These are phyloP conservation scores for Gastrolobium bilobum DNA, from an alignment of 306 rosid genomes.

Conservation along the genomic window DNA sequence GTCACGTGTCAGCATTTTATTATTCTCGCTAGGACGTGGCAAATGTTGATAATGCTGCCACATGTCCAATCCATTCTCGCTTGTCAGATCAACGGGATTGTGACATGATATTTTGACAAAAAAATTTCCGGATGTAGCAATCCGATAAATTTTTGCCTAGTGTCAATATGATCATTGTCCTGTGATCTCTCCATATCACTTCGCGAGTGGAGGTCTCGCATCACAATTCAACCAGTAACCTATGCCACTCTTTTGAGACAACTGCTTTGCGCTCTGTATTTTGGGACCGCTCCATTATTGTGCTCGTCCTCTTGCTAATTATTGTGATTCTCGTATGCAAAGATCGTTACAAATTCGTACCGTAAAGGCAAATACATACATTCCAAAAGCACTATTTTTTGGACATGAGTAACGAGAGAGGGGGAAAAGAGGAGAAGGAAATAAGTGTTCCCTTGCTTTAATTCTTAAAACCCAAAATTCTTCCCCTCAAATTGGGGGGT, in stretches of 20 bases:
- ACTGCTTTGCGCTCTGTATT: neutral
- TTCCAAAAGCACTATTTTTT: neutral
- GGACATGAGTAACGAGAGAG: neutral
- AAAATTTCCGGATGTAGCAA: no score
- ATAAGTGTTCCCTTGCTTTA: no score
- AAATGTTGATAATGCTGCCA: no score
- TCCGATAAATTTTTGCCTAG: no score
- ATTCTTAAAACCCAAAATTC: no score
- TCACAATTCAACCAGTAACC: slow-evolving; percentile 19
- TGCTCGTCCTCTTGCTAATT: neutral
- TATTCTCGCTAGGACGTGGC: no score
- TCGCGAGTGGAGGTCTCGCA: slow-evolving; percentile 5
- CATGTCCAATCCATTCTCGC: no score
- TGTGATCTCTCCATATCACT: neutral
- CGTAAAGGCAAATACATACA: neutral
- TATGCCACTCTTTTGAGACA: slow-evolving; percentile 1
- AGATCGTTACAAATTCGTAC: neutral
- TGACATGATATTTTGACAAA: no score
- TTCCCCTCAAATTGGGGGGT: no score
- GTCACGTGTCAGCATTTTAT: no score
- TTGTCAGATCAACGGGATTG: no score
- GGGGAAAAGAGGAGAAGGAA: neutral
- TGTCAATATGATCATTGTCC: no score
- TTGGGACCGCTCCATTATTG: neutral
- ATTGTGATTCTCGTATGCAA: neutral